These are phyloP conservation scores for Boletus speciosus DNA, from an alignment of 768 basidiomycete genomes.

Conservation along the genomic window DNA sequence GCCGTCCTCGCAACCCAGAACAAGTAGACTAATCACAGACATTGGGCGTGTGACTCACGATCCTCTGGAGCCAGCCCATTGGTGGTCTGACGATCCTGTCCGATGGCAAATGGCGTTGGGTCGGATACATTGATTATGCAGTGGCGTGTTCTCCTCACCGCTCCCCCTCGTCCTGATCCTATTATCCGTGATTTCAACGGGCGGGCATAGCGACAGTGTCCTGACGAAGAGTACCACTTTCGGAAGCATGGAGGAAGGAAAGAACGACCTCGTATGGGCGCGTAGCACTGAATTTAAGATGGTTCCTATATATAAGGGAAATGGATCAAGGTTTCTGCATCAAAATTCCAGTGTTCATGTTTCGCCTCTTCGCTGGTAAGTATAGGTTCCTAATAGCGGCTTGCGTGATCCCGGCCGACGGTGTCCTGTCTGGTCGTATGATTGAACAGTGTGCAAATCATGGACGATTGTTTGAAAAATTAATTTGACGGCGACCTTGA, in stretches of 20 bases:
- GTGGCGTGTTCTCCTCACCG: constrained; percentile 34
- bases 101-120: constrained; percentile 55
- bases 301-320: constrained; percentile 7
- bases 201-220: constrained; percentile 21
- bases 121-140: constrained; percentile 55
- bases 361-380: no score
- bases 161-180: not conserved
- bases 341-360: constrained; percentile 14
- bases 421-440: no score
- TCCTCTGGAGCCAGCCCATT: constrained; percentile 60
- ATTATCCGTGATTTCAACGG: constrained; percentile 19
- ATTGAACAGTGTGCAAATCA: no score
- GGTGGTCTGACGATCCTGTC: constrained; percentile 55
- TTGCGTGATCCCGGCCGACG: no score
- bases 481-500: no score
- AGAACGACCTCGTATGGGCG: constrained; percentile 51
- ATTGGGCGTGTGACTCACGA: constrained; percentile 46
- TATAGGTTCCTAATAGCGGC: no score
- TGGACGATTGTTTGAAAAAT: no score
- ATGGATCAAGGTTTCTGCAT: no score
- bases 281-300: constrained; percentile 34
- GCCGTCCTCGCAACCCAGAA: not conserved
- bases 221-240: constrained; percentile 40
- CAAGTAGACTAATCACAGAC: constrained; percentile 34
- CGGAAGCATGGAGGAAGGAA: constrained; percentile 49